Evolutionary conservation across 2,329 filamentous ascomycete species (phyloP).

Genomic region (Elsinoe batatas): DNA sequence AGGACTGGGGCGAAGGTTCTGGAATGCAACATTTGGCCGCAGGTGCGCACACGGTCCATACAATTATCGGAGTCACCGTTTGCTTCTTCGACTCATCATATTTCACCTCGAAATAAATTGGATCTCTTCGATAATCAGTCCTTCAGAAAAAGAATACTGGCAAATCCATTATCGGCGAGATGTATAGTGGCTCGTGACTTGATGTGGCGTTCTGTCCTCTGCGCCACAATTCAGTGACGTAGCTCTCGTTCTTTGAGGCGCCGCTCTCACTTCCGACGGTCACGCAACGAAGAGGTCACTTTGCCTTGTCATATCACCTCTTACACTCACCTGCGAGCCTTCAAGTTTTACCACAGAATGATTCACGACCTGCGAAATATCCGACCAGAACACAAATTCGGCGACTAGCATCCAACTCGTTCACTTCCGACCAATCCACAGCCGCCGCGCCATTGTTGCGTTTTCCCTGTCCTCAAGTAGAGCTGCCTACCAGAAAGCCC

Average conservation of each 20-base stretch:
- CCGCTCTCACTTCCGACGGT: neutral
- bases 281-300: neutral
- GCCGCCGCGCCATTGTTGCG: neutral
- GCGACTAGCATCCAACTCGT: neutral
- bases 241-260: neutral
- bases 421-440: neutral
- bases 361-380: neutral
- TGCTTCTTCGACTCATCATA: too few relatives aligned
- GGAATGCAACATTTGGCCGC: neutral
- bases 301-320: neutral
- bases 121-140: too few relatives aligned
- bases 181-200: neutral
- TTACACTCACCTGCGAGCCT: neutral
- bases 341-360: neutral
- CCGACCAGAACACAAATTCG: neutral
- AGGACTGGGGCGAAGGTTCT: constrained; percentile 1
- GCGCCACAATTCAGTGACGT: neutral
- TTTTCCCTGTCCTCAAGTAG: constrained; percentile 2
- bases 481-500: neutral
- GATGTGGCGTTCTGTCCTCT: neutral
- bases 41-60: neutral
- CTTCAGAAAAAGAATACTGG: too few relatives aligned
- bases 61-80: neutral
- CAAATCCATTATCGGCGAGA: too few relatives aligned
- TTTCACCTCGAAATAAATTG: too few relatives aligned